Percentiles rank a stretch among this genome's conserved stretches.
phyloP scores from a whole-genome alignment of 768 basidiomycete species.

The Phylloporus rhodoxanthus region DNA sequence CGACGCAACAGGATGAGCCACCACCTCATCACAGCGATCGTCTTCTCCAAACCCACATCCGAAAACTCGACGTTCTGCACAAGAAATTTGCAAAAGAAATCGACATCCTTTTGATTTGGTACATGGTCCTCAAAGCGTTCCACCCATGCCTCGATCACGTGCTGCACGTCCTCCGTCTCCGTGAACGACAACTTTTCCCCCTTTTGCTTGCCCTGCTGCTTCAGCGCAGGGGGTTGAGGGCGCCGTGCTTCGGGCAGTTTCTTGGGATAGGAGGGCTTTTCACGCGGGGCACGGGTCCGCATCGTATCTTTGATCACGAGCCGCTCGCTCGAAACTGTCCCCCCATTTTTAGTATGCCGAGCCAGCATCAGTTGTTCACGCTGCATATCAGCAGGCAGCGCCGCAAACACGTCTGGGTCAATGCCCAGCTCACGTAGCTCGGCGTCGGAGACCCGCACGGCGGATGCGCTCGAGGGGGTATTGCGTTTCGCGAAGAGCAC shows the following conservation, averaged over 20 bases:
- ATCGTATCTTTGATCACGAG: slow-evolving; percentile 41
- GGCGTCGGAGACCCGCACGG: slow-evolving; percentile 43
- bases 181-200: slow-evolving; percentile 54
- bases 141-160: slow-evolving; percentile 73
- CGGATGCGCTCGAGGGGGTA: slow-evolving; percentile 22
- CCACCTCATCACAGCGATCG: slow-evolving; percentile 70
- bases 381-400: slow-evolving; percentile 61
- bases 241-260: slow-evolving; percentile 55
- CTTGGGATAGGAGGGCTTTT: slow-evolving; percentile 33
- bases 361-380: slow-evolving; percentile 66
- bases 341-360: slow-evolving; percentile 42
- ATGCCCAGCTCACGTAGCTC: slow-evolving; percentile 64
- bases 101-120: slow-evolving; percentile 72
- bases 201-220: slow-evolving; percentile 46
- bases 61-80: slow-evolving; percentile 60
- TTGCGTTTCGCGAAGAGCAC: slow-evolving; percentile 35
- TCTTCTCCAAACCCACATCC: slow-evolving; percentile 66
- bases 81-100: slow-evolving; percentile 69
- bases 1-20: slow-evolving; percentile 69
- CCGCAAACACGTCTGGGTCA: slow-evolving; percentile 65
- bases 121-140: slow-evolving; percentile 48
- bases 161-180: slow-evolving; percentile 68
- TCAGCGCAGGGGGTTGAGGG: slow-evolving; percentile 44
- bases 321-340: slow-evolving; percentile 35
- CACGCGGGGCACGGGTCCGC: slow-evolving; percentile 21